phyloP scores from a whole-genome alignment of 768 basidiomycete genomes.

The Mycena galopus region DNA sequence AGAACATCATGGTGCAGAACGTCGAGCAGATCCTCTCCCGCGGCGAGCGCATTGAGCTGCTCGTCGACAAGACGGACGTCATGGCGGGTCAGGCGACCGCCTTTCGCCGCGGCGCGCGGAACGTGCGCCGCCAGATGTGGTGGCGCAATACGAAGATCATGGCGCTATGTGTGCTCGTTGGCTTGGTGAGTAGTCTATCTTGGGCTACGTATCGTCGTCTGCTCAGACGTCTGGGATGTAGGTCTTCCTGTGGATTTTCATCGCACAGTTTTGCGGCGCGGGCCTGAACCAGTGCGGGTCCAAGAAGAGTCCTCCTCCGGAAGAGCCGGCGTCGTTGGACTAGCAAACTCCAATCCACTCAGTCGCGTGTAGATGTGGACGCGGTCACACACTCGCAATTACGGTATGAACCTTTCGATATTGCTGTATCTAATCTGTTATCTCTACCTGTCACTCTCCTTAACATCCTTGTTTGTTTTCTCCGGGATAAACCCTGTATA shows the following conservation, averaged over 20 bases:
- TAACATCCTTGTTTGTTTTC: background rate
- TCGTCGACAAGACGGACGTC: slow-evolving; percentile 97
- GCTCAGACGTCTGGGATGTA: slow-evolving; percentile 40
- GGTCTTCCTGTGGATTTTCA: slow-evolving; percentile 85
- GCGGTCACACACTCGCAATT: background rate
- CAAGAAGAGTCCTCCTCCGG: slow-evolving; percentile 34
- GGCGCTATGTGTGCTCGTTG: slow-evolving; percentile 78
- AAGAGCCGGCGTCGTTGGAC: background rate
- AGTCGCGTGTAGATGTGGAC: background rate
- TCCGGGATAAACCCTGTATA: background rate
- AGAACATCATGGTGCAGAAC: slow-evolving; percentile 98
- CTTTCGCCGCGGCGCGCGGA: slow-evolving; percentile 90
- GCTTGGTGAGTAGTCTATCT: slow-evolving; percentile 61
- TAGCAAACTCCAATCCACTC: background rate
- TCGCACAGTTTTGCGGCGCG: slow-evolving; percentile 92
- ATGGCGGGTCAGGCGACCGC: slow-evolving; percentile 96
- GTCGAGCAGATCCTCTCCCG: slow-evolving; percentile 95
- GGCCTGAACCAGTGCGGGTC: slow-evolving; percentile 76
- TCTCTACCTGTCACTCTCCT: slow-evolving; percentile 1
- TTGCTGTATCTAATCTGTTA: slow-evolving; percentile 28
- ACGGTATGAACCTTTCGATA: background rate
- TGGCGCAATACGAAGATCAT: slow-evolving; percentile 85
- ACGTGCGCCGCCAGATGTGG: slow-evolving; percentile 89
- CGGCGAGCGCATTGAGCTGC: slow-evolving; percentile 94
- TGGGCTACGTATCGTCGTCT: background rate